Evolutionary conservation across 129 eudicot species (phyloP).

Genomic region (Dittrichia graveolens): DNA sequence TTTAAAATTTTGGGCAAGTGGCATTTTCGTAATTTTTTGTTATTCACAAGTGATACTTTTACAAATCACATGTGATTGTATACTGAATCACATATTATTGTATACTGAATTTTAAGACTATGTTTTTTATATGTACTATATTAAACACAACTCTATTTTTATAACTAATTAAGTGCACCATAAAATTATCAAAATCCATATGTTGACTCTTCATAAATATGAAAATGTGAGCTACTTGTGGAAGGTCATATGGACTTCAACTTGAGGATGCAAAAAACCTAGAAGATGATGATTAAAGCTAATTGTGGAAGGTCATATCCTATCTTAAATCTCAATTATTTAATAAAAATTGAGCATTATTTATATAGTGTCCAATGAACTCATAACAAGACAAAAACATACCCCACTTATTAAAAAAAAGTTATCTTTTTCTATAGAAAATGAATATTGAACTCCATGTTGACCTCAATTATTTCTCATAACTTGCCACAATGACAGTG

Average conservation of each 20-base stretch:
- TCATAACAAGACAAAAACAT: background rate
- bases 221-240: background rate
- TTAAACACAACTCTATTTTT: too few species aligned
- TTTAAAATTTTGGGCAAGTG: too few species aligned
- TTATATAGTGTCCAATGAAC: background rate
- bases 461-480: slow-evolving; percentile 27
- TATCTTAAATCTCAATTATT: background rate
- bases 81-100: too few species aligned
- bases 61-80: too few species aligned
- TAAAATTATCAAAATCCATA: background rate
- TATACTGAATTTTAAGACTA: too few species aligned
- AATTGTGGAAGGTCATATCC: too few species aligned
- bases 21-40: too few species aligned
- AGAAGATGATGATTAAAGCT: too few species aligned
- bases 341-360: background rate
- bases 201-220: background rate
- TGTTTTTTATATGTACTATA: too few species aligned
- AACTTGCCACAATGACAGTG: background rate
- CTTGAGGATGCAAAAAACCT: background rate
- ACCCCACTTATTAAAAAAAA: background rate
- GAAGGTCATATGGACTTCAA: background rate
- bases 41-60: too few species aligned
- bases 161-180: too few species aligned
- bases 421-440: background rate
- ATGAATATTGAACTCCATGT: background rate